Conservation (phyloP, 129 eudicot genomes). For the Ambrosia artemisiifolia region DNA sequence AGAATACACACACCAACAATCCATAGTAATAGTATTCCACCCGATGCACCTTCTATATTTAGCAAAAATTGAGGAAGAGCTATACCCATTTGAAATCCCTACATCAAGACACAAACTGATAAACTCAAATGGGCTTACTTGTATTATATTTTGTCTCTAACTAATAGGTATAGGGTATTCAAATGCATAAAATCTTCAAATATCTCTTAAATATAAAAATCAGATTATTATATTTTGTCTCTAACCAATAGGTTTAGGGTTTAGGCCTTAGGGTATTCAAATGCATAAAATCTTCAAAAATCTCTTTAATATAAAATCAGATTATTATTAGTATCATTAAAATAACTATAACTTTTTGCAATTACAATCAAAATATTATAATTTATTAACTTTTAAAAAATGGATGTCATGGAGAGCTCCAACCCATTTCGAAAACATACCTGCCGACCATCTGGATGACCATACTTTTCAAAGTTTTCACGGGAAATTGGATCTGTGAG, state of each 20-base stretch:
- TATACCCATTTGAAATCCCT: conserved; percentile 99
- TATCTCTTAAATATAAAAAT: background rate
- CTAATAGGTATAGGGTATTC: too few relatives aligned
- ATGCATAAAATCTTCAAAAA: background rate
- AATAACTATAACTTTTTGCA: background rate
- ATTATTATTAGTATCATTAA: background rate
- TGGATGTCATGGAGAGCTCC: background rate
- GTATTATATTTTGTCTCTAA: background rate
- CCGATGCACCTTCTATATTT: conserved; percentile 75
- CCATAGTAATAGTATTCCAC: conserved; percentile 77
- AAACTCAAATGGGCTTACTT: background rate
- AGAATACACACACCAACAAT: conserved; percentile 85
- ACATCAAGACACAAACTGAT: conserved; percentile 22
- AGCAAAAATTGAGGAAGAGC: conserved; percentile 92
- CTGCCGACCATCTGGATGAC: conserved; percentile 70
- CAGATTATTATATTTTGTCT: background rate
- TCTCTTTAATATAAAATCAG: background rate
- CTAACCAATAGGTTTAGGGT: too few relatives aligned
- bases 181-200: background rate
- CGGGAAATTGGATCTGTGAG: conserved; percentile 93
- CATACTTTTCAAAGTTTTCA: conserved; percentile 88
- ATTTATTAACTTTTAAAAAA: background rate
- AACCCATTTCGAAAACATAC: background rate
- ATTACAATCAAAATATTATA: background rate
- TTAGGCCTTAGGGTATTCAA: background rate